phyloP scores from a whole-genome alignment of 176 grass and related monocot genomes.

The Phyllostachys edulis region DNA sequence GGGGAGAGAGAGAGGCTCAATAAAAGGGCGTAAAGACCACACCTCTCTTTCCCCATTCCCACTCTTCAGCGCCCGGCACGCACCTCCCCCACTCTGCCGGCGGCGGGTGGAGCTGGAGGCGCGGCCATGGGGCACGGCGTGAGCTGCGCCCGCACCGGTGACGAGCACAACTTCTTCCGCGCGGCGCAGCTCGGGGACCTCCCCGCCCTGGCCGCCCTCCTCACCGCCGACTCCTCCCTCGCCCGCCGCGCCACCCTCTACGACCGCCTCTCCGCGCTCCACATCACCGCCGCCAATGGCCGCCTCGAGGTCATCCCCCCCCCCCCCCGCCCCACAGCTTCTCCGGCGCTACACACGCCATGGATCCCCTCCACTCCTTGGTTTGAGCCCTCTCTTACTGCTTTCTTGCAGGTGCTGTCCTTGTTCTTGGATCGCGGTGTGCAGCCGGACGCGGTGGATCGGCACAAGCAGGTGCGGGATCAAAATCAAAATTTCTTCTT shows the following conservation, averaged over 20 bases:
- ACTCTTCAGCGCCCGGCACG: not conserved
- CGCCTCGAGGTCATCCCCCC: slow-evolving; percentile 48
- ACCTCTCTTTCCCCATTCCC: slow-evolving; percentile 33
- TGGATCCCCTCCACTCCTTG: not conserved
- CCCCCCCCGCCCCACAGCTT: no score
- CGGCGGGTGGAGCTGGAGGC: slow-evolving; percentile 25
- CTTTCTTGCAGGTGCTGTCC: slow-evolving; percentile 51
- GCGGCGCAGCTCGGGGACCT: slow-evolving; percentile 70
- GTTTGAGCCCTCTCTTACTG: not conserved
- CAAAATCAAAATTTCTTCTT: not conserved
- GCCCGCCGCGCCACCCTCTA: slow-evolving; percentile 56
- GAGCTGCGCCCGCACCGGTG: slow-evolving; percentile 65
- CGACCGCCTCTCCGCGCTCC: slow-evolving; percentile 75
- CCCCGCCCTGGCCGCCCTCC: slow-evolving; percentile 44
- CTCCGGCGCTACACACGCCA: not conserved
- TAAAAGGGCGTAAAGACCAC: slow-evolving; percentile 45
- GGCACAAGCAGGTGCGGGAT: slow-evolving; percentile 73
- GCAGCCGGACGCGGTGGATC: slow-evolving; percentile 67
- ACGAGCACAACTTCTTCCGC: slow-evolving; percentile 76
- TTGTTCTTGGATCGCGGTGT: slow-evolving; percentile 65
- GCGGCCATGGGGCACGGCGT: slow-evolving; percentile 65
- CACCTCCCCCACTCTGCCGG: slow-evolving; percentile 41
- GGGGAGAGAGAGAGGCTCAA: not conserved
- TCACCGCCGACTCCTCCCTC: slow-evolving; percentile 48
- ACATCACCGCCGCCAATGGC: slow-evolving; percentile 88